These are phyloP conservation scores for Calamus simplicifolius DNA, from an alignment of 176 grass and related monocot genomes.

Conservation along the genomic window DNA sequence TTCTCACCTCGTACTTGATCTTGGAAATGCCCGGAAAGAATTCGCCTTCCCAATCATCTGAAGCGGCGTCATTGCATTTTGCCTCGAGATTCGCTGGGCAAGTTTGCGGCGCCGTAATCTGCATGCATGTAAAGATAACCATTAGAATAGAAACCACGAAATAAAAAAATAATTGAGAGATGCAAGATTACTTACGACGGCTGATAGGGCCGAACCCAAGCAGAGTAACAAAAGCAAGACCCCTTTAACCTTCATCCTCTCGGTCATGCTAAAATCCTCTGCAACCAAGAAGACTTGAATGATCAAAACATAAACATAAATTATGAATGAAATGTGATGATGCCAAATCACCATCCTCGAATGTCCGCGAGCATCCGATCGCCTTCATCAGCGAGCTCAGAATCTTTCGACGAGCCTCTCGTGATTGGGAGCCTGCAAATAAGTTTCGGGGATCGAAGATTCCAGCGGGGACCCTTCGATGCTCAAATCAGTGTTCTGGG, in stretches of 20 bases:
- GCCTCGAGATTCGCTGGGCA: slow-evolving; percentile 54
- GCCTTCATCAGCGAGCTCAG: no score
- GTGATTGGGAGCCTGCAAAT: no score
- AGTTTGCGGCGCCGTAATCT: slow-evolving; percentile 38
- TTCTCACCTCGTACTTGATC: slow-evolving; percentile 81
- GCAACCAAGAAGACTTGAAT: not conserved
- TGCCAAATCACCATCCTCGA: no score
- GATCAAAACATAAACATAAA: no score
- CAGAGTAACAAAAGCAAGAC: slow-evolving; percentile 24
- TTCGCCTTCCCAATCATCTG: slow-evolving; percentile 62
- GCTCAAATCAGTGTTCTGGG: no score
- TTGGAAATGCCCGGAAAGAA: slow-evolving; percentile 73
- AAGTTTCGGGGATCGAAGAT: no score
- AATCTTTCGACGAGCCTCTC: no score
- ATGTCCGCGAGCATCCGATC: no score
- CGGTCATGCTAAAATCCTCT: not conserved
- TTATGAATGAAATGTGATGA: no score
- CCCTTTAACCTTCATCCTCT: slow-evolving; percentile 31
- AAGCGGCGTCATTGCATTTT: slow-evolving; percentile 34
- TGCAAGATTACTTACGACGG: slow-evolving; percentile 30
- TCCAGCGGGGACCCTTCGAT: no score
- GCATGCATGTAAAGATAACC: not conserved
- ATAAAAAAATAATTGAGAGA: not conserved
- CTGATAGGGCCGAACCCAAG: slow-evolving; percentile 25
- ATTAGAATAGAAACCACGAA: not conserved